Evolutionary conservation across 108 stramenopile species (phyloP), one percentile per base, ranked within the genome.

Genomic region (Cylindrotheca closterium): DNA sequence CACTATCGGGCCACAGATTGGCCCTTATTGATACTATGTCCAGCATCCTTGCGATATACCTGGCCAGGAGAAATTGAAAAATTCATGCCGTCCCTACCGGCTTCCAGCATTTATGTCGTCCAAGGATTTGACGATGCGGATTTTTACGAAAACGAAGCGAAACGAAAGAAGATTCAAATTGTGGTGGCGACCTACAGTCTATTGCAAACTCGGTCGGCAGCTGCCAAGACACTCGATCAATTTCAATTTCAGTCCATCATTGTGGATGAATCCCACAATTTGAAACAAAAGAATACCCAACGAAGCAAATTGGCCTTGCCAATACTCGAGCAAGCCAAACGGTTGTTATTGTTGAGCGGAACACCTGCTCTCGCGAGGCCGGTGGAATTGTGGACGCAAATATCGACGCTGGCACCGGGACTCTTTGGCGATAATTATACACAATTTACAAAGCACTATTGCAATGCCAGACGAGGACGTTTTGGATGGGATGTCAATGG

Each of bases 1-100:
- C 62, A 82, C 21, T 83, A 82, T 34, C 85, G 83, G 63, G 68
- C 53, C 1, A 12, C 18, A 10, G 92, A 95, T 60, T 96, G 93
- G 96, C 96, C 96, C 1, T 70, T 93, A 26, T 76, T 97, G 17
- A 83, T 97, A 48, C 67, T 97, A 0, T 89, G 89, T 60, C 96
- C 96, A 1, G 87, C 93, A 5, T 80, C 80, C 2, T 75, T 94
- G 5, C 78, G 89, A 25, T 83, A 80, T 63, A 94, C 92, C 19
- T 97, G 96, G 96, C 92, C 91, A 2, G 81, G 84, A 19, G 96
- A 96, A 65, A 87, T 97, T 49, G 93, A 96, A 70, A 86, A 88
- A 30, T 95, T 94, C 75, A 60, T 79, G 4, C 91, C 87, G 0
- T 63, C 34, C 21, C 71, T 92, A 17, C 58, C 79, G 27, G 67